Evolutionary conservation across 2,329 filamentous ascomycete genomes (phyloP), one percentile per base, ranked within the genome.

Genomic region (Epichloe baconii): DNA sequence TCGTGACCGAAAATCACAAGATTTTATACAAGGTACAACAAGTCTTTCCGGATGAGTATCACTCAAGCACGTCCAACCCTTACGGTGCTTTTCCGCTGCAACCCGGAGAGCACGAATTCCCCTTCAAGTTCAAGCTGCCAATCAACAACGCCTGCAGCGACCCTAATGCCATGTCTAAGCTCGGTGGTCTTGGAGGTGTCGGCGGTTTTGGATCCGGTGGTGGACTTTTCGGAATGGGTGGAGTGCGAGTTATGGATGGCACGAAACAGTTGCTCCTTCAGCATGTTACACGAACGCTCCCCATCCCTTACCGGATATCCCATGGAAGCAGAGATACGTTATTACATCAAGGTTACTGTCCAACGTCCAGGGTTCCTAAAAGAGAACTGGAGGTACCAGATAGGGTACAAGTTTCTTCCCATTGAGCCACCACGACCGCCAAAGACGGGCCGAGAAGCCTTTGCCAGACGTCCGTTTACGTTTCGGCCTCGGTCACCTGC

Each of bases 331-430:
- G 89, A 95, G 67, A 90, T 97, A 54, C 79, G 83, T 58, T 98
- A 98, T 68, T 98, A 87, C 64, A 77, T 97, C 63, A 98, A 98
- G 66, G 88, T 86, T n/a, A 97, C 93, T 0, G 82, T 97, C 5
- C 87, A 89, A 61, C 77, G 89, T n/a, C 88, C 89, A 0, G 83
- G 86, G 14, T 76, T 96, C 53, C 88, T 94, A 68, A 91, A 91
- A 63, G 89, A 95, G 68, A 96, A 96, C 61, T 86, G 88, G 66
- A 76, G 90, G 19, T 74, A 75, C 56, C 71, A 78, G 55, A 62
- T 76, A 37, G 80, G 82, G 37, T 85, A 96, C 69, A 91, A 87
- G 53, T 93, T 98, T 64, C 76, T 96, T 38, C 93, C 93, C 4
- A 91, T 97, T 58, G 93, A 98, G 66, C 87, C 88, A 5, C 90